Base-by-base conservation (phyloP, 306 rosid species). In the Rosa chinensis region DNA sequence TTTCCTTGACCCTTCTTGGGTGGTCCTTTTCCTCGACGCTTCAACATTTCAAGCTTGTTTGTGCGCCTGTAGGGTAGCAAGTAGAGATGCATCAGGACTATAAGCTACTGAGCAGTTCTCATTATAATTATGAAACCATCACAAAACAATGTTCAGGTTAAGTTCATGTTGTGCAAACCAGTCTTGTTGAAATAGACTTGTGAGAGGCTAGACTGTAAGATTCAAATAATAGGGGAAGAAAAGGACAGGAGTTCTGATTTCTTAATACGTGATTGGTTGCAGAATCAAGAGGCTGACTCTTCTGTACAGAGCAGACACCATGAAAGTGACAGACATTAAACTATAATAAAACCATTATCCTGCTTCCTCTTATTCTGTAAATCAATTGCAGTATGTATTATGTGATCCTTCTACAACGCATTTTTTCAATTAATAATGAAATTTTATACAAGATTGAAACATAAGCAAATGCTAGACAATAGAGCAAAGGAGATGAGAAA, bases 1-100 rank as follows among this genome's bases (percentile, higher is more conserved):
- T 75, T 89, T 78, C 98, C 98, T 44, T 92, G 91, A 71, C 97
- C 97, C 87, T 94, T 94, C 92, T 92, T 90, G n/a, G 96, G 97
- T 45, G 98, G 89, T 77, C 97, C 97, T 81, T 94, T 94, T 47
- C 98, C 96, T 28, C 98, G 92, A 53, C 97, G 97, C 89, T 89
- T 94, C 92, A 94, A 84, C 96, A 94, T 94, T 88, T 92, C 93
- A 70, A 94, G 97, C 84, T 87, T 94, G 23, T 92, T 85, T 81
- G 89, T 81, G 44, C 97, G 97, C 86, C 98, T 94, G 70, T 50
- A 77, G 49, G 78, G 79, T 66, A 74, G 66, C 80, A 77, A 67
- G 47, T 4, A 70, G 44, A 68, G 21, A 81, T 32, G 63, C 25
- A 58, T 72, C 59, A 85, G 73, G 35, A 62, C 6, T 28, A 25